Evolutionary conservation across 2,329 filamentous ascomycete genomes (phyloP).

Genomic region (Fusarium setosum): DNA sequence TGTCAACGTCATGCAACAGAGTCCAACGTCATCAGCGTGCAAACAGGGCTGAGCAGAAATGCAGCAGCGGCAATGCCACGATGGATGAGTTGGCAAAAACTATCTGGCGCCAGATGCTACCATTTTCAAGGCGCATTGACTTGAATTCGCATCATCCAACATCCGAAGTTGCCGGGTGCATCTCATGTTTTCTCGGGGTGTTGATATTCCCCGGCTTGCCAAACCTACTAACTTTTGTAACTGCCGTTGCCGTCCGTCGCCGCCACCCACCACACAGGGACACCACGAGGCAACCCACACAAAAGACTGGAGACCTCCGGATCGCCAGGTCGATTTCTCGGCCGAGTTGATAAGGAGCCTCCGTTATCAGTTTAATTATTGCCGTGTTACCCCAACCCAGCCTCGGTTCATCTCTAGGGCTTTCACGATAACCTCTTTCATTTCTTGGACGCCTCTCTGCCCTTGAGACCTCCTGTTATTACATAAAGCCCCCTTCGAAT

Average conservation of each 20-base stretch:
- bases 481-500: slow-evolving; percentile 12
- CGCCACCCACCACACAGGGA: background rate
- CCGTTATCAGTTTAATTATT: background rate
- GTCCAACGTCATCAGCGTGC: slow-evolving; percentile 6
- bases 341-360: slow-evolving; percentile 21
- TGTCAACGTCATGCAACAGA: slow-evolving; percentile 23
- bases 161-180: background rate
- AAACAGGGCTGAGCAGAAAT: background rate
- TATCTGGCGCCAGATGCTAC: no score
- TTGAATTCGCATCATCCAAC: background rate
- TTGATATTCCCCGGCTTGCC: background rate
- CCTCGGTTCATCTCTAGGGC: slow-evolving; percentile 3
- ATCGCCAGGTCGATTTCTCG: slow-evolving; percentile 29
- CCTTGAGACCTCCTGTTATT: slow-evolving; percentile 1
- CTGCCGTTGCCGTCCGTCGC: no score
- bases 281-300: background rate
- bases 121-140: background rate
- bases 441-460: background rate
- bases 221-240: no score
- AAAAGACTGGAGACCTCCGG: background rate
- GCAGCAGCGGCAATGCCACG: background rate
- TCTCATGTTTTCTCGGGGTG: background rate
- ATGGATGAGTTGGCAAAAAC: background rate
- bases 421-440: background rate
- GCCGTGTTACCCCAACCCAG: slow-evolving; percentile 19